Evolutionary conservation across 306 rosid genomes (phyloP).

Genomic region (Potentilla sterilis): DNA sequence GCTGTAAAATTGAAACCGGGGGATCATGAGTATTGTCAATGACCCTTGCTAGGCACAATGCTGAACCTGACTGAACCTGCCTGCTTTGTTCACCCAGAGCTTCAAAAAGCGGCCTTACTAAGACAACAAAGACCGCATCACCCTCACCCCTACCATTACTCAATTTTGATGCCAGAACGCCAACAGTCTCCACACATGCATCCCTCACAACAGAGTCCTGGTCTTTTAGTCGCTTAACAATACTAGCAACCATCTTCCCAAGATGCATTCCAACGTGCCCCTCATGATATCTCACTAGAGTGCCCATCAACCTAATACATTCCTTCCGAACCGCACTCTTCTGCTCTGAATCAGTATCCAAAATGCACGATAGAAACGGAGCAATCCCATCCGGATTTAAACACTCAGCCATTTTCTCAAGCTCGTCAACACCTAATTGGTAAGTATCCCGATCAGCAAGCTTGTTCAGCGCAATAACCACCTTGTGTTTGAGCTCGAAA

Average conservation of each 20-base stretch:
- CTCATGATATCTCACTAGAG: slow-evolving; percentile 37
- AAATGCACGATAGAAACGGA: slow-evolving; percentile 59
- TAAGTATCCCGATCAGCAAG: slow-evolving; percentile 79
- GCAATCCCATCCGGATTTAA: slow-evolving; percentile 57
- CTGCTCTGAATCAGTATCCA: slow-evolving; percentile 65
- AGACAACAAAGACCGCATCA: slow-evolving; percentile 44
- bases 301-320: slow-evolving; percentile 55
- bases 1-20: slow-evolving; percentile 58
- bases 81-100: slow-evolving; percentile 79
- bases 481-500: slow-evolving; percentile 60
- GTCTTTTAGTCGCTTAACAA: slow-evolving; percentile 71
- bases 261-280: slow-evolving; percentile 50
- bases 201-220: slow-evolving; percentile 69
- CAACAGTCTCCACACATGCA: slow-evolving; percentile 57
- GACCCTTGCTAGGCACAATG: slow-evolving; percentile 58
- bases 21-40: slow-evolving; percentile 59
- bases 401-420: slow-evolving; percentile 44
- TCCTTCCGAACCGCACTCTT: slow-evolving; percentile 61
- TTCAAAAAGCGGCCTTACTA: slow-evolving; percentile 68
- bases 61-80: slow-evolving; percentile 68
- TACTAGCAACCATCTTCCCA: slow-evolving; percentile 52
- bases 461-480: slow-evolving; percentile 58
- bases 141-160: slow-evolving; percentile 23
- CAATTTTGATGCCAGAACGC: slow-evolving; percentile 45
- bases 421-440: slow-evolving; percentile 65